These are phyloP conservation scores for Aureobasidium sp. DNA, from an alignment of 2,329 filamentous ascomycete species.

Conservation along the genomic window DNA sequence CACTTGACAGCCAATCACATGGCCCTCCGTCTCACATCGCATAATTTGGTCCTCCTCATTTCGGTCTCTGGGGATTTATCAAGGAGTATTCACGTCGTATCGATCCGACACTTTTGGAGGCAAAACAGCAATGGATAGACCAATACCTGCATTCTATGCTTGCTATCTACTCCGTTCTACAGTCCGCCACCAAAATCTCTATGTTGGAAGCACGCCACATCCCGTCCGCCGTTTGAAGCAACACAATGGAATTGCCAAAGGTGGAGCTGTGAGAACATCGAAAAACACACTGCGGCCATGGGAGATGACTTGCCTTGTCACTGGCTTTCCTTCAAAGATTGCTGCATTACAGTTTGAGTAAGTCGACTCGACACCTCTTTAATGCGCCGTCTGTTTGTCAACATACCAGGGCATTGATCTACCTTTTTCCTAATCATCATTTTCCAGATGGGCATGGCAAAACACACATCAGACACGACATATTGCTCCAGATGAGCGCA, in stretches of 20 bases:
- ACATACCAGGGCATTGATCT: not conserved
- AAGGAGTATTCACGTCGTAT: not conserved
- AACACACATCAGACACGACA: constrained; percentile 77
- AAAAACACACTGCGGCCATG: constrained; percentile 66
- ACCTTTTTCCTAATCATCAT: not conserved
- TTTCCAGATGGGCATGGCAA: constrained; percentile 76
- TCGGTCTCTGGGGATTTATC: not conserved
- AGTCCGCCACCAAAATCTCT: constrained; percentile 62
- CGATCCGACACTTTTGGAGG: constrained; percentile 12
- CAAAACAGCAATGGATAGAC: constrained; percentile 35
- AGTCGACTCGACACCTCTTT: constrained; percentile 28
- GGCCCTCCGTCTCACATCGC: not conserved
- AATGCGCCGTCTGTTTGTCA: not conserved
- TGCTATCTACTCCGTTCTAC: constrained; percentile 89
- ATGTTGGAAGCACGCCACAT: constrained; percentile 88
- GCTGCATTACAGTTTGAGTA: constrained; percentile 93
- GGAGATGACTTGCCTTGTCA: constrained; percentile 83
- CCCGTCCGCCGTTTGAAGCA: constrained; percentile 78
- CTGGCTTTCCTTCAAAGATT: constrained; percentile 79
- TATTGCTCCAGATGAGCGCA: constrained; percentile 58
- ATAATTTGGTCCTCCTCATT: constrained; percentile 1
- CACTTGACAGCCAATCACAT: constrained; percentile 8
- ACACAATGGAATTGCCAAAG: constrained; percentile 79
- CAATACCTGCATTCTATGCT: constrained; percentile 82
- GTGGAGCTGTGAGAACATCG: constrained; percentile 73